Conservation (phyloP, 139 green algal genomes). For the Auxenochlorella protothecoides region DNA sequence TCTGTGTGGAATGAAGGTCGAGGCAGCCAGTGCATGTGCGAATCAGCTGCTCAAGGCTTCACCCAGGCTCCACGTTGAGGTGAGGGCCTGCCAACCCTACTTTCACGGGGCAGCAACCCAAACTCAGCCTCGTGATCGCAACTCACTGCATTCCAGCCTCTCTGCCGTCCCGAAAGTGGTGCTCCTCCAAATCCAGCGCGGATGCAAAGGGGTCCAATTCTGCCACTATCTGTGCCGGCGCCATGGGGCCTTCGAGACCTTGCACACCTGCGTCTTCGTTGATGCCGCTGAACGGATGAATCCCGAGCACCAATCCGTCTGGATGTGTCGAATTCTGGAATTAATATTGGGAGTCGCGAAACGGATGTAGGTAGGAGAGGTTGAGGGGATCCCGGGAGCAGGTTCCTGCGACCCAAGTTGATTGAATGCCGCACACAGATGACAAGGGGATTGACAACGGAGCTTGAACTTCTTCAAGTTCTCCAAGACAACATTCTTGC, state of each 20-base stretch:
- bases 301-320: not conserved
- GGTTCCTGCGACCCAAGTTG: no score
- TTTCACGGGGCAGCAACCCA: not conserved
- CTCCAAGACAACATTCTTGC: no score
- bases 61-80: not conserved
- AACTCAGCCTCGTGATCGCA: not conserved
- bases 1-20: not conserved
- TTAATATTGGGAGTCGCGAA: not conserved
- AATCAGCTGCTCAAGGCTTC: no score
- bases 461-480: no score
- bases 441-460: no score
- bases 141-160: constrained; percentile 23
- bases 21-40: no score
- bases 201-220: constrained; percentile 35
- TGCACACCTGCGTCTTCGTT: no score
- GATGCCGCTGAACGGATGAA: no score
- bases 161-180: constrained; percentile 30
- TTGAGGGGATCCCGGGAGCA: no score
- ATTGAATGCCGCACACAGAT: no score
- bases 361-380: no score
- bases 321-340: not conserved
- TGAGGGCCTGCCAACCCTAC: not conserved
- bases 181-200: constrained; percentile 28
- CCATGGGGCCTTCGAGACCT: no score
- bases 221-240: not conserved